A percentile compares a stretch with the other conserved stretches of the same genome.
Conservation (phyloP, 805 yeast genomes). For the Groenewaldozyma salmanticensis region DNA sequence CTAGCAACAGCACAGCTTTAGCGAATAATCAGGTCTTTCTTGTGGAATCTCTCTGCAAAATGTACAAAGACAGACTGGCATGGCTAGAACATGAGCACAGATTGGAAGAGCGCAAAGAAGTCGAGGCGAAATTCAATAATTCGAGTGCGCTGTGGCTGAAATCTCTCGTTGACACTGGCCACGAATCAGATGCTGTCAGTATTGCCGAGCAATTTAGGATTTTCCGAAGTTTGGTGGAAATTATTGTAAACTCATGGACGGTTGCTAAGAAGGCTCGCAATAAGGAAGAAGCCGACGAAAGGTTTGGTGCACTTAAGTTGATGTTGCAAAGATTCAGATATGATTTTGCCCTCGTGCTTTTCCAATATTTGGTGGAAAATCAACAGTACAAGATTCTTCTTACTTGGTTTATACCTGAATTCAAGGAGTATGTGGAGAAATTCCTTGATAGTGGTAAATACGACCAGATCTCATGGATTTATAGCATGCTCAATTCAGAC, state of each 20-base stretch:
- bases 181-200: slow-evolving; percentile 44
- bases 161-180: slow-evolving; percentile 39
- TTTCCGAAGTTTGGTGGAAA: slow-evolving; percentile 50
- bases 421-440: slow-evolving; percentile 37
- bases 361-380: slow-evolving; percentile 43
- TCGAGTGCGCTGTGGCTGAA: slow-evolving; percentile 48
- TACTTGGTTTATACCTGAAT: slow-evolving; percentile 42
- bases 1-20: slow-evolving; percentile 8
- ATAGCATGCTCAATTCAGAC: slow-evolving; percentile 43
- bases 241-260: slow-evolving; percentile 37
- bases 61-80: slow-evolving; percentile 15
- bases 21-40: slow-evolving; percentile 27
- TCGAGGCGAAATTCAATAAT: slow-evolving; percentile 17
- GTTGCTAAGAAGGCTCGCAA: slow-evolving; percentile 4
- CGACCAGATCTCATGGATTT: slow-evolving; percentile 58
- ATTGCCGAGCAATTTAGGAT: slow-evolving; percentile 62
- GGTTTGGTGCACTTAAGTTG: slow-evolving; percentile 34
- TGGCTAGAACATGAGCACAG: slow-evolving; percentile 9
- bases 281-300: slow-evolving; percentile 12
- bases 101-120: slow-evolving; percentile 11
- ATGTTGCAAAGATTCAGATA: slow-evolving; percentile 23
- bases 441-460: slow-evolving; percentile 38
- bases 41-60: slow-evolving; percentile 35
- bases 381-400: slow-evolving; percentile 47
- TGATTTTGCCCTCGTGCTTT: slow-evolving; percentile 57